Evolutionary conservation across 1,139 yeast species (phyloP), one percentile per base, ranked within the genome.

Genomic region (Wickerhamomyces sp.): DNA sequence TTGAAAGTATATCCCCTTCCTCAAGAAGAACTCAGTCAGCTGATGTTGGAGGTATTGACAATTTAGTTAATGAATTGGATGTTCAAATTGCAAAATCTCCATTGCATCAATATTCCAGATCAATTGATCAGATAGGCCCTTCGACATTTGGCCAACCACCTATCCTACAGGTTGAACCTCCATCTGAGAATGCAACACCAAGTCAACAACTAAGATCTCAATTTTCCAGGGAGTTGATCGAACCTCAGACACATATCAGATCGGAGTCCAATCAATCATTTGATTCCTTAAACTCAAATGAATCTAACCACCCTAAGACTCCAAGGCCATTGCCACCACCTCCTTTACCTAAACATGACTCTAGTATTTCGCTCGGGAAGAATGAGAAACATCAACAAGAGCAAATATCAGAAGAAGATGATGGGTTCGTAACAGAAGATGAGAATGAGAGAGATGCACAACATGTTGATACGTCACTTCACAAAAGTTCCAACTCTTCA

Each of bases 251-350:
- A 6, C 22, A 29, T 24, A 15, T 24, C 3, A 16, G 28, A 19
- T 30, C 17, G 6, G 21, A 17, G 4, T 28, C 26, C 8, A n/a
- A 6, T 21, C 33, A 30, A 14, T 20, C 33, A 2, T 20, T 30
- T 17, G n/a, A 20, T 3, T 17, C 31, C 4, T 12, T 15, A 24
- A 10, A 22, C 9, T 9, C 35, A n/a, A 12, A 9, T n/a, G 7
- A n/a, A 14, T 25, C 28, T 6, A 25, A 14, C n/a, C 28, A 25
- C 7, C 14, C 12, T 5, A 24, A 13, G 26, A 36, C 14, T 39
- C 50, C 54, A 33, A 49, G 56, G 38, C 58, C 58, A 22, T 28
- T 54, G 13, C 58, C 58, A 22, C 58, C 58, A 22, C 58, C 58
- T 24, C 58, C 58, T 5, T 30, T 47, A 3, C 58, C 58, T 15